Percentiles rank a stretch among this genome's conserved stretches.
phyloP scores from a whole-genome alignment of 148 eudicot species.

The Nepenthes gracilis region DNA sequence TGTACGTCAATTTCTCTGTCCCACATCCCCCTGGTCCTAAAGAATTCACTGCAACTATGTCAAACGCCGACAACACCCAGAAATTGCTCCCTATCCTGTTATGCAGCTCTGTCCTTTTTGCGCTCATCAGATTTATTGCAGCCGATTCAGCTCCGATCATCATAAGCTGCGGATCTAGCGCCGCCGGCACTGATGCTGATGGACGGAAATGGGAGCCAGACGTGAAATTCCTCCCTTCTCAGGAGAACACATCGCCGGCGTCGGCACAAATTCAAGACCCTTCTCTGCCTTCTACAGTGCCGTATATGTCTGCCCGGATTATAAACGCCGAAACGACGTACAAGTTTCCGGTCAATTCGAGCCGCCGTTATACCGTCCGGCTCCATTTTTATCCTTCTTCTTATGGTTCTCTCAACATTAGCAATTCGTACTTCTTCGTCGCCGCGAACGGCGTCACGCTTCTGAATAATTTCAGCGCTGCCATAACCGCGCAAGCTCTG shows the following conservation, averaged over 20 bases:
- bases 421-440: constrained; percentile 46
- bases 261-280: constrained; percentile 61
- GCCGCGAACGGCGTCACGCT: constrained; percentile 38
- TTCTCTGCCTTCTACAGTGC: constrained; percentile 51
- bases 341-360: constrained; percentile 29
- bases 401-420: constrained; percentile 31
- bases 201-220: constrained; percentile 65
- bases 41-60: background rate
- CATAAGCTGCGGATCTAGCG: constrained; percentile 35
- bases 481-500: constrained; percentile 47
- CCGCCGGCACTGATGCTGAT: constrained; percentile 36
- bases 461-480: constrained; percentile 63
- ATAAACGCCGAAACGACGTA: constrained; percentile 38
- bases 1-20: background rate
- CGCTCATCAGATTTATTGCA: background rate
- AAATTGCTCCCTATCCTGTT: background rate
- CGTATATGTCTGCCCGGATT: constrained; percentile 68
- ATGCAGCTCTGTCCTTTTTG: no score
- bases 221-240: constrained; percentile 25
- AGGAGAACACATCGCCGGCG: constrained; percentile 14
- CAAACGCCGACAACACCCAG: background rate
- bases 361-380: constrained; percentile 29
- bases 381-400: constrained; percentile 70
- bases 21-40: no score
- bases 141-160: constrained; percentile 1